These are phyloP conservation scores for Besnoitia besnoiti DNA, from an alignment of 169 alveolate species.

Conservation along the genomic window DNA sequence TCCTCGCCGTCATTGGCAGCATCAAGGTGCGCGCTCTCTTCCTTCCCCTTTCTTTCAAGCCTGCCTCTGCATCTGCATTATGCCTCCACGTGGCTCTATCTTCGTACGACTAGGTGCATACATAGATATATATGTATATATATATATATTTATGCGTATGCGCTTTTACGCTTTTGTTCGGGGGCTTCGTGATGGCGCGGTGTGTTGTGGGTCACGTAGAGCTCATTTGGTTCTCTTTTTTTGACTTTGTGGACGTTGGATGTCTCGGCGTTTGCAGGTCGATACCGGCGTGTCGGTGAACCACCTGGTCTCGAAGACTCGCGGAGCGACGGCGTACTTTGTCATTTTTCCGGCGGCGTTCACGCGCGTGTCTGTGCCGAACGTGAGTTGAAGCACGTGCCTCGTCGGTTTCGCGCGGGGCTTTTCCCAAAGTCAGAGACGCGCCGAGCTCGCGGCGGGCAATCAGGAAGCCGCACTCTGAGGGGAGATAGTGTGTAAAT, in stretches of 20 bases:
- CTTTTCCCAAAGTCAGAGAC: no score
- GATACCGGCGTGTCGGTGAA: conserved; percentile 45
- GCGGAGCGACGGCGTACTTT: conserved; percentile 61
- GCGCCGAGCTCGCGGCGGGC: no score
- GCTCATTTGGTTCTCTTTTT: not conserved
- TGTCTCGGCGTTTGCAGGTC: conserved; percentile 14
- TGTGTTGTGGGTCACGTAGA: not conserved
- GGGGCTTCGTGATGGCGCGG: not conserved
- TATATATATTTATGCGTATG: not conserved
- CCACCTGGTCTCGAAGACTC: conserved; percentile 53
- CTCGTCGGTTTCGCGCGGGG: no score
- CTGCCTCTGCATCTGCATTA: not conserved
- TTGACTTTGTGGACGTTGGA: not conserved
- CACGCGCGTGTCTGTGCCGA: conserved; percentile 48
- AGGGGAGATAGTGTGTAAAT: no score
- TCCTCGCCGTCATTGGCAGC: conserved; percentile 58
- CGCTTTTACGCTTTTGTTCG: not conserved
- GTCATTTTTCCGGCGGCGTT: conserved; percentile 67
- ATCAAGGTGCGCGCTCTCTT: conserved; percentile 26
- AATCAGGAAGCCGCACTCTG: no score
- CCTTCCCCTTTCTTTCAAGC: not conserved
- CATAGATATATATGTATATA: not conserved
- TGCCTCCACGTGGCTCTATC: no score
- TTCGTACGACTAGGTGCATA: no score
- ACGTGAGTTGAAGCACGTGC: no score